These are phyloP conservation scores for Scheffersomyces lignicola DNA, from an alignment of 1,139 yeast genomes.

Conservation along the genomic window DNA sequence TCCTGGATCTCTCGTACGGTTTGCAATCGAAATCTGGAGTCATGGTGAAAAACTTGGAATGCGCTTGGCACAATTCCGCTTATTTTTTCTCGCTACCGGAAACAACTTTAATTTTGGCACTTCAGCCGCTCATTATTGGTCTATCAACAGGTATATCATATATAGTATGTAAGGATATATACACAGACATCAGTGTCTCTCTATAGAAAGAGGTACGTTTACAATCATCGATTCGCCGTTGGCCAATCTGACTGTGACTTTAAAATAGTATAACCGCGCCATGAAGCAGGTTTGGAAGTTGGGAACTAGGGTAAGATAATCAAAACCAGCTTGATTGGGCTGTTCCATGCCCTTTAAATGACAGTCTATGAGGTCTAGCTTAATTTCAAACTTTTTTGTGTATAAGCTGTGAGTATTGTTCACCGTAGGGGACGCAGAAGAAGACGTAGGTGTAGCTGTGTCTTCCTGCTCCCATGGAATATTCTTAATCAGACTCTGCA, in stretches of 20 bases:
- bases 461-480: constrained; percentile 29
- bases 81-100: too few species aligned
- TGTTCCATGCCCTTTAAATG: constrained; percentile 25
- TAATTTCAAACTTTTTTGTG: constrained; percentile 28
- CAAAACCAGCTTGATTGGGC: constrained; percentile 23
- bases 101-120: neutral
- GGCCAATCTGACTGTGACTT: constrained; percentile 28
- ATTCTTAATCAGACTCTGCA: constrained; percentile 18
- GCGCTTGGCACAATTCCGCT: too few species aligned
- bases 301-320: constrained; percentile 49
- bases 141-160: neutral
- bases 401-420: constrained; percentile 19
- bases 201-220: constrained; percentile 37
- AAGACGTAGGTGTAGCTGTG: constrained; percentile 6
- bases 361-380: constrained; percentile 26
- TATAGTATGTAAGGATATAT: neutral
- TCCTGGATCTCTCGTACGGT: too few species aligned
- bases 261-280: constrained; percentile 50
- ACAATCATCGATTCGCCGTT: constrained; percentile 35
- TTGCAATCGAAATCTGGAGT: too few species aligned
- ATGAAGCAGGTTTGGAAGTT: constrained; percentile 57
- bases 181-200: constrained; percentile 13
- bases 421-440: too few species aligned
- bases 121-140: constrained; percentile 1
- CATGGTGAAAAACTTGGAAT: too few species aligned